These are phyloP conservation scores for Rubus parviflorus DNA, from an alignment of 306 rosid species.

Conservation along the genomic window DNA sequence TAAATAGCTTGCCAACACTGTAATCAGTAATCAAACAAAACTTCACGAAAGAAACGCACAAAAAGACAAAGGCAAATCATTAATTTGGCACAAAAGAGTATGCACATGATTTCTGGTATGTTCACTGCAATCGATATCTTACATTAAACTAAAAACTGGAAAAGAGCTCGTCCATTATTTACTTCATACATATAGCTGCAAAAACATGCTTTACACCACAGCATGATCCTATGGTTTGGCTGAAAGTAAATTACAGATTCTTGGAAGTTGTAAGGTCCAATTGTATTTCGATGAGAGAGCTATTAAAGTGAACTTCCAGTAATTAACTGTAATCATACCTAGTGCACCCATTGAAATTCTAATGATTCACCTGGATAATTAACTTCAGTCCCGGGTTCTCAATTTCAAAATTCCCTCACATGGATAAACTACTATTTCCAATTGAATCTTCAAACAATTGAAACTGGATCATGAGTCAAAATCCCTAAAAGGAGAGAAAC, in stretches of 20 bases:
- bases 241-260: not conserved
- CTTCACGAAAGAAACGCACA: not conserved
- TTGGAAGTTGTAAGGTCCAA: not conserved
- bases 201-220: not conserved
- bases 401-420: not conserved
- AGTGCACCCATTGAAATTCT: not conserved
- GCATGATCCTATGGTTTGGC: not conserved
- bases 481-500: not conserved
- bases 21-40: not conserved
- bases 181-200: not conserved
- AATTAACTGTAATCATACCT: not conserved
- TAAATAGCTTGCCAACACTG: not conserved
- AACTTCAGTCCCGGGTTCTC: slow-evolving; percentile 16
- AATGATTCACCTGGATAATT: not conserved
- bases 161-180: not conserved
- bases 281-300: not conserved
- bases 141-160: not conserved
- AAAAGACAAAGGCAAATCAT: not conserved
- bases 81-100: not conserved
- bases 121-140: not conserved
- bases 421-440: not conserved
- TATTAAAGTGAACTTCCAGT: not conserved
- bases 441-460: not conserved
- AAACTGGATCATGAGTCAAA: not conserved
- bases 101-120: not conserved